A percentile compares a stretch with the other conserved stretches of the same genome.
These are phyloP conservation scores for Phaeosphaeria sp. DNA, from an alignment of 2,329 filamentous ascomycete species.

Conservation along the genomic window DNA sequence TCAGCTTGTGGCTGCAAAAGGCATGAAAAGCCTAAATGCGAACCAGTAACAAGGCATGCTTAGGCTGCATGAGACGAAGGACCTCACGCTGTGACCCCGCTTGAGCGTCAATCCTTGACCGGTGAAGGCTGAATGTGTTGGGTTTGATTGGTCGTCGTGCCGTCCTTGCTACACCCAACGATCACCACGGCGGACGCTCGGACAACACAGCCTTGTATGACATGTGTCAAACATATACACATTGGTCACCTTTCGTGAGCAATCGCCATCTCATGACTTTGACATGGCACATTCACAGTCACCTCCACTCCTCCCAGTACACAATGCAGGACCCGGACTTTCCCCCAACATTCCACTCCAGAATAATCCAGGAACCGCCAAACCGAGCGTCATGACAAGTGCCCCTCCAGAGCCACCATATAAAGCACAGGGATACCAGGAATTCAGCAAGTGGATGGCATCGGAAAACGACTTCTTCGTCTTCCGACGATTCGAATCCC, in stretches of 20 bases:
- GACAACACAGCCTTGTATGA: neutral
- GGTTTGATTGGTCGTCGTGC: neutral
- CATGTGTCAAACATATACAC: neutral
- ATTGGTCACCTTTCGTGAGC: neutral
- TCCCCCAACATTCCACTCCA: neutral
- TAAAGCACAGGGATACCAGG: slow-evolving; percentile 38
- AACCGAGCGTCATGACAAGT: neutral
- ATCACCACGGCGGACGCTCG: neutral
- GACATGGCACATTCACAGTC: neutral
- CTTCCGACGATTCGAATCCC: slow-evolving; percentile 30
- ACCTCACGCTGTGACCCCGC: neutral
- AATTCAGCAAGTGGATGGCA: slow-evolving; percentile 36
- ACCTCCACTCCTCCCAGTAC: neutral
- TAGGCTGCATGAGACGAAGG: neutral
- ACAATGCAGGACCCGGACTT: neutral
- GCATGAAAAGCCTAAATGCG: neutral
- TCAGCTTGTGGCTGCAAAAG: neutral
- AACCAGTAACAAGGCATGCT: neutral
- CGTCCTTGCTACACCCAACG: neutral
- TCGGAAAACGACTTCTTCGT: slow-evolving; percentile 42
- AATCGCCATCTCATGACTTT: neutral
- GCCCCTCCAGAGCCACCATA: slow-evolving; percentile 3
- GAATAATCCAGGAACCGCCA: neutral
- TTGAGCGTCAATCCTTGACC: neutral
- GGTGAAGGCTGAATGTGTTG: neutral